These are phyloP conservation scores for Scleromitrula shiraiana DNA, from an alignment of 2,329 filamentous ascomycete species.

Conservation along the genomic window DNA sequence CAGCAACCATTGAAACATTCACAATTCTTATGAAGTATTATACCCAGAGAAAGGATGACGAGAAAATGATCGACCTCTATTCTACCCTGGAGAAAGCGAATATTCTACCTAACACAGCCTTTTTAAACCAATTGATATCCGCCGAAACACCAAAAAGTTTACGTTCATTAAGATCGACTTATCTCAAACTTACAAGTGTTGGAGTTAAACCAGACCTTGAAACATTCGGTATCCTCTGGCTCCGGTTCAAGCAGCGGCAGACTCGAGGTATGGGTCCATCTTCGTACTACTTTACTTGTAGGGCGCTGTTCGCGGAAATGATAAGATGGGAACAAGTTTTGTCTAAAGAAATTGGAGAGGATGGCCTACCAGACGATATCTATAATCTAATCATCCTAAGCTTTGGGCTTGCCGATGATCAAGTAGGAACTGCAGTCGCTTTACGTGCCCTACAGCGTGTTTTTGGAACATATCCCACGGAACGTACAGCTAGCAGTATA, in stretches of 20 bases:
- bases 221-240: slow-evolving; percentile 28
- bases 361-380: slow-evolving; percentile 38
- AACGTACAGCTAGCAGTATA: slow-evolving; percentile 39
- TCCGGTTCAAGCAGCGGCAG: slow-evolving; percentile 19
- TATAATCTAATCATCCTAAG: slow-evolving; percentile 44
- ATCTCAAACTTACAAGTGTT: too few species aligned
- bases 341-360: slow-evolving; percentile 31
- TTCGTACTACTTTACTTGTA: slow-evolving; percentile 8
- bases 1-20: slow-evolving; percentile 71
- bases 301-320: slow-evolving; percentile 39
- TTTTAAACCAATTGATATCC: slow-evolving; percentile 72
- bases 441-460: slow-evolving; percentile 36
- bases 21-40: slow-evolving; percentile 68
- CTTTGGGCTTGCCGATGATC: slow-evolving; percentile 42
- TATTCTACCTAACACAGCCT: slow-evolving; percentile 61
- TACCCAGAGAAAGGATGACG: slow-evolving; percentile 47
- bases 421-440: slow-evolving; percentile 41
- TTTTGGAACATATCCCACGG: slow-evolving; percentile 39
- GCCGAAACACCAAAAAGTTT: slow-evolving; percentile 21
- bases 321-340: slow-evolving; percentile 20
- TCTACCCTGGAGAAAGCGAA: slow-evolving; percentile 54
- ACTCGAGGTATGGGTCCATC: background rate
- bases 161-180: background rate
- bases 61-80: slow-evolving; percentile 53
- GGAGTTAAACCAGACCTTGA: slow-evolving; percentile 23